Conservation (phyloP, 2,329 filamentous ascomycete genomes). For the Westerdykella aurantiaca region DNA sequence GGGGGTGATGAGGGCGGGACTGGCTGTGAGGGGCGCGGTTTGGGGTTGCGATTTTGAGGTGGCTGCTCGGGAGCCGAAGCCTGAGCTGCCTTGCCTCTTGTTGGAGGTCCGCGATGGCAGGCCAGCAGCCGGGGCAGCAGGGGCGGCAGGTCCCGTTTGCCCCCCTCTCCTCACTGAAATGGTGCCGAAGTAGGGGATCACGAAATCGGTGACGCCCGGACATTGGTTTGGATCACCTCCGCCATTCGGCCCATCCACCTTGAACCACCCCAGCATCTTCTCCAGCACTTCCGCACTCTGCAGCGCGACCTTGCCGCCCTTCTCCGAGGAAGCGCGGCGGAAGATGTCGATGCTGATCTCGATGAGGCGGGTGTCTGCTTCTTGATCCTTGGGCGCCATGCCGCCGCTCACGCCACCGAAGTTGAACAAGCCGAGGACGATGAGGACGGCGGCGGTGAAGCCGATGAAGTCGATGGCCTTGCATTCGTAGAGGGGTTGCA, state of each 20-base stretch:
- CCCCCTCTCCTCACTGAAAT: constrained; percentile 33
- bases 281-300: constrained; percentile 37
- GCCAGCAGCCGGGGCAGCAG: not conserved
- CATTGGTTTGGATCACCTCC: constrained; percentile 6
- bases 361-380: constrained; percentile 34
- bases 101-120: not conserved
- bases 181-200: constrained; percentile 41
- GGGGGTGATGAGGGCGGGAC: constrained; percentile 9
- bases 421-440: constrained; percentile 41
- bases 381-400: constrained; percentile 23
- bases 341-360: constrained; percentile 40
- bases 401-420: constrained; percentile 17
- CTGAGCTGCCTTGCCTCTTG: not conserved
- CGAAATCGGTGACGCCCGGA: constrained; percentile 20
- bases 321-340: constrained; percentile 36
- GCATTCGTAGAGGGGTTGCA: constrained; percentile 41
- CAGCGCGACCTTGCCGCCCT: constrained; percentile 38
- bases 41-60: not conserved
- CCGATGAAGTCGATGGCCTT: constrained; percentile 45
- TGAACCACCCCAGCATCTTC: constrained; percentile 33
- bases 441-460: constrained; percentile 42
- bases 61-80: not conserved
- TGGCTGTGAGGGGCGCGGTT: constrained; percentile 3
- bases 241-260: constrained; percentile 4
- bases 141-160: constrained; percentile 1